A percentile compares a stretch with the other conserved stretches of the same genome.
Evolutionary conservation across 2,329 filamentous ascomycete genomes (phyloP).

Genomic region (Neonectria hederae): DNA sequence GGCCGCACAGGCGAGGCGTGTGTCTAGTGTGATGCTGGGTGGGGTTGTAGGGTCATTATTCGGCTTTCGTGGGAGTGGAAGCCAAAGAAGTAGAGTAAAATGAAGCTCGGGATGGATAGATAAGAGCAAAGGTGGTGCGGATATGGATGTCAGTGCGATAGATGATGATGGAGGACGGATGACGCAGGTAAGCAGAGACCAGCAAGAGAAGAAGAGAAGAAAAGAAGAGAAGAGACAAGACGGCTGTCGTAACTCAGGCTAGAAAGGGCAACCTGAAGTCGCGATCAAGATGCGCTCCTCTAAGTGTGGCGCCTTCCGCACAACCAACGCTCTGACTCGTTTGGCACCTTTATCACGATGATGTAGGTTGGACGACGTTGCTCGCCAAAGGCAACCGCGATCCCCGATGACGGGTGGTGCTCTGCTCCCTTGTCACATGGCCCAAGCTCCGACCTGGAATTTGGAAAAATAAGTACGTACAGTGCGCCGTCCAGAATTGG

Average conservation of each 20-base stretch:
- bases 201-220: slow-evolving; percentile 13
- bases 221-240: slow-evolving; percentile 10
- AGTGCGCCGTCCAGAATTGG: slow-evolving; percentile 1
- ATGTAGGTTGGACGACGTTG: slow-evolving; percentile 25
- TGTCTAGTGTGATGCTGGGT: slow-evolving; percentile 15
- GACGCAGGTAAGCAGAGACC: slow-evolving; percentile 20
- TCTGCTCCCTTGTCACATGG: slow-evolving; percentile 35
- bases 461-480: neutral
- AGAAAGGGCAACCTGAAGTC: slow-evolving; percentile 14
- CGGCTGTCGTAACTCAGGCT: neutral
- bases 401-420: slow-evolving; percentile 16
- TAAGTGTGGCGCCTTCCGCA: slow-evolving; percentile 5
- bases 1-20: slow-evolving; percentile 2
- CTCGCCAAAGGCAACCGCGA: slow-evolving; percentile 22
- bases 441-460: slow-evolving; percentile 33
- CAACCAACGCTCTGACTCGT: slow-evolving; percentile 1
- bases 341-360: slow-evolving; percentile 9
- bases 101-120: slow-evolving; percentile 6
- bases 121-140: neutral
- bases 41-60: slow-evolving; percentile 16
- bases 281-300: slow-evolving; percentile 6
- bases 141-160: slow-evolving; percentile 13
- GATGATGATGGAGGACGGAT: slow-evolving; percentile 15
- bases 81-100: neutral
- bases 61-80: neutral